Percentiles rank a stretch among this genome's conserved stretches.
These are phyloP conservation scores for Solanum chmielewskii DNA, from an alignment of 257 asterid genomes.

Conservation along the genomic window DNA sequence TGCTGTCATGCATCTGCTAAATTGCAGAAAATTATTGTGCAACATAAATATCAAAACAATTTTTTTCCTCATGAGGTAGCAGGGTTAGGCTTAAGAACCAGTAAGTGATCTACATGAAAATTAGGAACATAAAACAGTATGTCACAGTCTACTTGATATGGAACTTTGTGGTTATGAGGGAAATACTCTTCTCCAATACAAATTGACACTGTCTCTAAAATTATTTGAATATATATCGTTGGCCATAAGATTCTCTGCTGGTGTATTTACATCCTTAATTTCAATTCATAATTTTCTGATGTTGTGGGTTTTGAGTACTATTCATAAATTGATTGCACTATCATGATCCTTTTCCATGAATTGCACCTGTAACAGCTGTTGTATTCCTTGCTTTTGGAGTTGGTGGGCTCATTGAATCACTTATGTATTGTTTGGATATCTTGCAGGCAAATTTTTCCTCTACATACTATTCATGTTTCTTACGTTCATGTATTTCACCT, in stretches of 20 bases:
- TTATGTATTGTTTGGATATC: background rate
- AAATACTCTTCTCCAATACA: background rate
- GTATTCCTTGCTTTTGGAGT: background rate
- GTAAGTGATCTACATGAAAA: background rate
- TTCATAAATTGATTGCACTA: background rate
- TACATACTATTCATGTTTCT: constrained; percentile 37
- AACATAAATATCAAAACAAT: background rate
- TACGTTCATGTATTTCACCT: constrained; percentile 42
- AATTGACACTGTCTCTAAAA: background rate
- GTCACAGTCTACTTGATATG: background rate
- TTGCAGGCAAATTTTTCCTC: constrained; percentile 35
- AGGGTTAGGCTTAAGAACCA: background rate
- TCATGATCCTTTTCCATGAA: background rate
- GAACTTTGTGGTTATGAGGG: background rate
- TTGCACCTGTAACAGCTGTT: background rate
- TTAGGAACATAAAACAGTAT: background rate
- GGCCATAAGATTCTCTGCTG: background rate
- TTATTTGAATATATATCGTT: too few relatives aligned
- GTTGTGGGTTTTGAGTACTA: background rate
- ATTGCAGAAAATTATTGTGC: background rate
- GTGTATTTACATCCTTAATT: background rate
- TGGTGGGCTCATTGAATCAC: background rate
- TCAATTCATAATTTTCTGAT: background rate
- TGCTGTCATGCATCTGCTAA: background rate
- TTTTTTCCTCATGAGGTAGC: background rate